These are phyloP conservation scores for Schoenoplectus tabernaemontani DNA, from an alignment of 202 grass and related monocot species.

Conservation along the genomic window DNA sequence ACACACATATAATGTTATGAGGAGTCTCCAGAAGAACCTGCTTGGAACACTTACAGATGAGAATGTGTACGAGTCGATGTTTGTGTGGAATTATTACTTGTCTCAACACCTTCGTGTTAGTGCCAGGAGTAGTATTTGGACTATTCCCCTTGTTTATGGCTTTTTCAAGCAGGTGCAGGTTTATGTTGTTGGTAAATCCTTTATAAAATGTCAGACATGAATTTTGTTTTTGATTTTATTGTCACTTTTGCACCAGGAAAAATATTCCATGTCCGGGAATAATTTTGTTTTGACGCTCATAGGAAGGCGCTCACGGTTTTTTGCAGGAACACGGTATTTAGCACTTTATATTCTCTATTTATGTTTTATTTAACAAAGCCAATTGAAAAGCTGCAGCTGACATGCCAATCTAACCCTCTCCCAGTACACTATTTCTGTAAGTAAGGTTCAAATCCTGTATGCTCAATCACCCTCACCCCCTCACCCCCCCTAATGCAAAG, in stretches of 20 bases:
- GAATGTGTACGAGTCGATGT: conserved; percentile 80
- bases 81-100: conserved; percentile 89
- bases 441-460: background rate
- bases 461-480: background rate
- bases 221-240: conserved; percentile 4
- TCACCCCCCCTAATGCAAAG: background rate
- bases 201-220: background rate
- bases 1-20: conserved; percentile 80
- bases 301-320: conserved; percentile 78
- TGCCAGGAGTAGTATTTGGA: conserved; percentile 52
- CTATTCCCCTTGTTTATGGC: conserved; percentile 72
- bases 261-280: conserved; percentile 61
- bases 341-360: conserved; percentile 19
- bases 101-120: conserved; percentile 42
- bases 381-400: background rate
- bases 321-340: conserved; percentile 82
- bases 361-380: conserved; percentile 1
- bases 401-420: background rate
- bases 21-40: conserved; percentile 81
- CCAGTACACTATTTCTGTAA: background rate
- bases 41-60: conserved; percentile 45
- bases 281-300: conserved; percentile 76
- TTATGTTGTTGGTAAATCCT: conserved; percentile 12
- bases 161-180: conserved; percentile 82
- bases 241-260: conserved; percentile 47